Conservation (phyloP, 192 early-diverging fungal species). For the Geranomyces michiganensis region DNA sequence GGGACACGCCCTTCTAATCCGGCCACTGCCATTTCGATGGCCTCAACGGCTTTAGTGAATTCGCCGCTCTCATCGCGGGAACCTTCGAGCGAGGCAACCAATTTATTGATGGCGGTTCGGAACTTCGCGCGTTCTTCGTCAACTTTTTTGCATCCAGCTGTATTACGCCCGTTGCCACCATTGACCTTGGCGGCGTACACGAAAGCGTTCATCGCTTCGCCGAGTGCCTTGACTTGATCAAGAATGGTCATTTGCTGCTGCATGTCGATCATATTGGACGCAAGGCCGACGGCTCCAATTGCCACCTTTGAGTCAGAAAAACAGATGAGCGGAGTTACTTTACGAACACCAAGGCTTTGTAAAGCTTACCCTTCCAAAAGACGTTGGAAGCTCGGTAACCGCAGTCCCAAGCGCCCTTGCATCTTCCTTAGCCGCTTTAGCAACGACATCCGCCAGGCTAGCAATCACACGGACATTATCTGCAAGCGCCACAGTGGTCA, state of each 20-base stretch:
- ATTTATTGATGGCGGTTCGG: slow-evolving; percentile 35
- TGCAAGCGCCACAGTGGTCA: slow-evolving; percentile 31
- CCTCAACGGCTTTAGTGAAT: slow-evolving; percentile 46
- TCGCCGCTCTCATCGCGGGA: slow-evolving; percentile 54
- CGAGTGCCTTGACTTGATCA: slow-evolving; percentile 48
- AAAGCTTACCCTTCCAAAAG: slow-evolving; percentile 43
- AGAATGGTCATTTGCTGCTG: slow-evolving; percentile 45
- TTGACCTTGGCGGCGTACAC: slow-evolving; percentile 42
- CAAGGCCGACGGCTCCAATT: slow-evolving; percentile 41
- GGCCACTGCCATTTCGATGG: slow-evolving; percentile 36
- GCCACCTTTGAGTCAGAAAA: slow-evolving; percentile 32
- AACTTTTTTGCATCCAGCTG: slow-evolving; percentile 33
- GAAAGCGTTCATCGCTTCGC: slow-evolving; percentile 48
- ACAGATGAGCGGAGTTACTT: background rate
- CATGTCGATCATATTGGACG: slow-evolving; percentile 47
- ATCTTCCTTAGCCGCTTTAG: slow-evolving; percentile 46
- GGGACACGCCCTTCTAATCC: slow-evolving; percentile 36
- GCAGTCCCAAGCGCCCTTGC: slow-evolving; percentile 37
- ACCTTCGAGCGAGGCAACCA: slow-evolving; percentile 53
- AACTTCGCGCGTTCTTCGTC: slow-evolving; percentile 40
- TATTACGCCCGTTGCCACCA: slow-evolving; percentile 34
- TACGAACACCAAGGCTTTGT: background rate
- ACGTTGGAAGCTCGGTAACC: slow-evolving; percentile 44
- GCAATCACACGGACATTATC: slow-evolving; percentile 47
- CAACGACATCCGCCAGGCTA: slow-evolving; percentile 50